Percentiles rank a stretch among this genome's conserved stretches.
Evolutionary conservation across 495 filamentous ascomycete genomes (phyloP).

Genomic region (Trichoderma orchidacearum): DNA sequence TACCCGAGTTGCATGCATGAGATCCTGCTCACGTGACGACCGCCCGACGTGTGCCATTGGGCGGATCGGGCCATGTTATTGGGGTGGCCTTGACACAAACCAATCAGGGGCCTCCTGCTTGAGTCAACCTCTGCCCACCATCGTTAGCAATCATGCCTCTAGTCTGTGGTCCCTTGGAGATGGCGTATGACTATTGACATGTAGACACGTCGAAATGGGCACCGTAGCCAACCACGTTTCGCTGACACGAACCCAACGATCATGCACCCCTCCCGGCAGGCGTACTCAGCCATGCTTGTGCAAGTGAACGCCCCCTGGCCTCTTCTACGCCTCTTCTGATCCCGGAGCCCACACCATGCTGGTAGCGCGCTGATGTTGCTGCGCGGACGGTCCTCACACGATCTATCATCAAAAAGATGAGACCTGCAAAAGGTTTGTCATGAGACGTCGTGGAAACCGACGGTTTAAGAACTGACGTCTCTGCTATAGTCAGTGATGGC

Average conservation of each 20-base stretch:
- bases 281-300: too few species aligned
- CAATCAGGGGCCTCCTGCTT: neutral
- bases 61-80: constrained; percentile 1
- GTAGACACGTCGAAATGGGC: neutral
- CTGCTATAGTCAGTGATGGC: neutral
- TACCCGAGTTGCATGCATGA: constrained; percentile 1
- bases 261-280: neutral
- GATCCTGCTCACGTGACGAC: neutral
- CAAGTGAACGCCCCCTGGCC: too few species aligned
- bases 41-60: constrained; percentile 2
- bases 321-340: too few species aligned
- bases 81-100: neutral
- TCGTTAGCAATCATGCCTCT: neutral
- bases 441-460: too few species aligned
- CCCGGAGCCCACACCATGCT: too few species aligned
- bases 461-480: too few species aligned
- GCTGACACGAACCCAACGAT: neutral
- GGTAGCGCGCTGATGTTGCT: too few species aligned
- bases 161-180: neutral
- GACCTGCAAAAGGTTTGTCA: too few species aligned
- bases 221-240: neutral
- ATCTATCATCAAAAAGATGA: too few species aligned
- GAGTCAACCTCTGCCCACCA: neutral
- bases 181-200: neutral
- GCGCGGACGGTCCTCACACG: too few species aligned